These are phyloP conservation scores for Leptoxyphium fumago DNA, from an alignment of 2,329 filamentous ascomycete genomes.

Conservation along the genomic window DNA sequence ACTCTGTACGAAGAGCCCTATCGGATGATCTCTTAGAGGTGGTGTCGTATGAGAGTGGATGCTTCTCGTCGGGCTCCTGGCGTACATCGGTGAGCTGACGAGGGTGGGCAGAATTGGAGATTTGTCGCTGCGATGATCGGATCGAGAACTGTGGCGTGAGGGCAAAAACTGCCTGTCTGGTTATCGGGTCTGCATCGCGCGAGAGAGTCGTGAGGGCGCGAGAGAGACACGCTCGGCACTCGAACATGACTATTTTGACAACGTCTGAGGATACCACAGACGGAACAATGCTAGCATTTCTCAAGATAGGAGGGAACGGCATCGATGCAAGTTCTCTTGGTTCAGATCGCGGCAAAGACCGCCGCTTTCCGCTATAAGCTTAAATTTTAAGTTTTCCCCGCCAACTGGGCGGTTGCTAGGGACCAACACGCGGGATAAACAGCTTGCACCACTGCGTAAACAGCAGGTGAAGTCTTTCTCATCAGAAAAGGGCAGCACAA, in stretches of 20 bases:
- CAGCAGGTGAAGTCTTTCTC: too few species aligned
- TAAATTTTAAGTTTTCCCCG: background rate
- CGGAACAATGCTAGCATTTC: too few species aligned
- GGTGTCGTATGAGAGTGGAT: background rate
- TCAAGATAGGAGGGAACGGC: too few species aligned
- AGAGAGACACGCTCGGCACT: constrained; percentile 29
- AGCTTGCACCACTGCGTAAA: too few species aligned
- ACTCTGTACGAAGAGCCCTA: constrained; percentile 36
- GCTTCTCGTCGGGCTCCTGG: background rate
- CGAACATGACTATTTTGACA: constrained; percentile 23
- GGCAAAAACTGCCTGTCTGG: background rate
- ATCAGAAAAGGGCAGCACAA: too few species aligned
- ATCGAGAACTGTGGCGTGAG: constrained; percentile 1
- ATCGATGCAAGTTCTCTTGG: too few species aligned
- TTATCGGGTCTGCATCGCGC: background rate
- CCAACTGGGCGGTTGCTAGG: background rate
- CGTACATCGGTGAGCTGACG: constrained; percentile 1
- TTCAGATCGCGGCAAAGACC: too few species aligned
- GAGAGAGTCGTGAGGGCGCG: constrained; percentile 22
- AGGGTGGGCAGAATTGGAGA: constrained; percentile 6
- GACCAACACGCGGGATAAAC: background rate
- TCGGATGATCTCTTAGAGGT: constrained; percentile 2
- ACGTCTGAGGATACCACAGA: too few species aligned
- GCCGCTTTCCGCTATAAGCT: background rate
- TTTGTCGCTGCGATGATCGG: constrained; percentile 3